A percentile compares a stretch with the other conserved stretches of the same genome.
Evolutionary conservation across 1,139 yeast genomes (phyloP).

Genomic region (Pichia sp.): DNA sequence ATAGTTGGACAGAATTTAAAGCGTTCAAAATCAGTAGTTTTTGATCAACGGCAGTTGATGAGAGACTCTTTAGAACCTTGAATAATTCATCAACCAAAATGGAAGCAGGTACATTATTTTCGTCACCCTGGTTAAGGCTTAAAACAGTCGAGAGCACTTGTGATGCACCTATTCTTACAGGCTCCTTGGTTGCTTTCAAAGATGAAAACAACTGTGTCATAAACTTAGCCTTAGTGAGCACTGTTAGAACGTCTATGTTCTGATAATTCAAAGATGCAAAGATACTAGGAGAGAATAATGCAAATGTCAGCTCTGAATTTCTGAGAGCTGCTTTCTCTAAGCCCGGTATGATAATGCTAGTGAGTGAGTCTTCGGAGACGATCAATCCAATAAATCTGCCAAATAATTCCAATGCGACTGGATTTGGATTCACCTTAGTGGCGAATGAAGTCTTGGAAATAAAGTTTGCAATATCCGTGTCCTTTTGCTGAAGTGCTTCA

Average conservation of each 20-base stretch:
- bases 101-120: slow-evolving; percentile 22
- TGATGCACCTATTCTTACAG: slow-evolving; percentile 49
- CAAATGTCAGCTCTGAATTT: slow-evolving; percentile 69
- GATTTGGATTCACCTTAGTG: slow-evolving; percentile 36
- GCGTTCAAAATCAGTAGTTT: slow-evolving; percentile 43
- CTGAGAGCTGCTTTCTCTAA: slow-evolving; percentile 74
- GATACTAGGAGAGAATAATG: slow-evolving; percentile 43
- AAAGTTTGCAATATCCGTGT: slow-evolving; percentile 20
- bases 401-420: slow-evolving; percentile 27
- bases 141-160: slow-evolving; percentile 32
- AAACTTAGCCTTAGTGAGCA: slow-evolving; percentile 40
- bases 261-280: slow-evolving; percentile 30
- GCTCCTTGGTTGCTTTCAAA: slow-evolving; percentile 65
- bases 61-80: slow-evolving; percentile 50
- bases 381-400: slow-evolving; percentile 37
- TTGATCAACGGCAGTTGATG: slow-evolving; percentile 53
- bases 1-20: slow-evolving; percentile 28
- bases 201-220: slow-evolving; percentile 54
- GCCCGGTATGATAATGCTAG: slow-evolving; percentile 43
- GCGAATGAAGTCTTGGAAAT: slow-evolving; percentile 35
- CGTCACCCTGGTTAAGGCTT: slow-evolving; percentile 4
- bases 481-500: slow-evolving; percentile 11
- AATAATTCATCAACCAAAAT: slow-evolving; percentile 45
- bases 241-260: slow-evolving; percentile 31
- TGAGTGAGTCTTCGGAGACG: slow-evolving; percentile 38